Evolutionary conservation across 1,284 basidiomycete genomes (phyloP).

Genomic region (Heterobasidion occidentale): DNA sequence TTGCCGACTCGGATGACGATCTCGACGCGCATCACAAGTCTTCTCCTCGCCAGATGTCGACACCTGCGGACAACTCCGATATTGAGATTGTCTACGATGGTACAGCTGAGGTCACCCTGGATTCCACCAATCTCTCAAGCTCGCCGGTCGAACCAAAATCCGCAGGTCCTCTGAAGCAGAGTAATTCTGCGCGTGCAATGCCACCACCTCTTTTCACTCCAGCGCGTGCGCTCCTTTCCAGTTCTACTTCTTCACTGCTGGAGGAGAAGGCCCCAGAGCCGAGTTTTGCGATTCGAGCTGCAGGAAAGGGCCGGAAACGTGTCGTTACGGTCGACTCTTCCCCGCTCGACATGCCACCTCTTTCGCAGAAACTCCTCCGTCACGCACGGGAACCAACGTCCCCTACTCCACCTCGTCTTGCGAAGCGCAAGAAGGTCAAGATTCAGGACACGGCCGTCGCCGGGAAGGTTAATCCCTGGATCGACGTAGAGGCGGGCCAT

Average conservation of each 20-base stretch:
- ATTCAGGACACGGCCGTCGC: constrained; percentile 22
- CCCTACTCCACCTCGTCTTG: constrained; percentile 13
- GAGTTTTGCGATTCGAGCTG: constrained; percentile 48
- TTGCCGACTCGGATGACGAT: constrained; percentile 11
- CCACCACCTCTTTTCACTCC: not conserved
- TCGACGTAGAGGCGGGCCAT: constrained; percentile 65
- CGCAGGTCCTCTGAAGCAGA: too few species aligned
- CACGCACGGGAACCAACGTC: constrained; percentile 13
- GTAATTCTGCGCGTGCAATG: not conserved
- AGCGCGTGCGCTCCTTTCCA: not conserved
- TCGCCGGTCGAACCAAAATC: constrained; percentile 11
- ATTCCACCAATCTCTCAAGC: constrained; percentile 22
- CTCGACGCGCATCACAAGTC: constrained; percentile 1
- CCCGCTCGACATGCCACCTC: constrained; percentile 26
- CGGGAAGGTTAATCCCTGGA: constrained; percentile 40
- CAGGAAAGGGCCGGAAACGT: constrained; percentile 28
- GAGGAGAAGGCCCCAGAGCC: constrained; percentile 27
- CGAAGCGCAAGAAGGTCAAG: constrained; percentile 27
- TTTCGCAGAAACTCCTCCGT: constrained; percentile 38
- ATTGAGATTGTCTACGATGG: constrained; percentile 37
- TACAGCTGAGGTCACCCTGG: not conserved
- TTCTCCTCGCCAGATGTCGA: not conserved
- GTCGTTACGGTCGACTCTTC: constrained; percentile 26
- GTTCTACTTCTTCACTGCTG: not conserved
- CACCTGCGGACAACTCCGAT: not conserved